These are phyloP conservation scores for Chondrus crispus DNA, from an alignment of 23 red algal species.

Conservation along the genomic window DNA sequence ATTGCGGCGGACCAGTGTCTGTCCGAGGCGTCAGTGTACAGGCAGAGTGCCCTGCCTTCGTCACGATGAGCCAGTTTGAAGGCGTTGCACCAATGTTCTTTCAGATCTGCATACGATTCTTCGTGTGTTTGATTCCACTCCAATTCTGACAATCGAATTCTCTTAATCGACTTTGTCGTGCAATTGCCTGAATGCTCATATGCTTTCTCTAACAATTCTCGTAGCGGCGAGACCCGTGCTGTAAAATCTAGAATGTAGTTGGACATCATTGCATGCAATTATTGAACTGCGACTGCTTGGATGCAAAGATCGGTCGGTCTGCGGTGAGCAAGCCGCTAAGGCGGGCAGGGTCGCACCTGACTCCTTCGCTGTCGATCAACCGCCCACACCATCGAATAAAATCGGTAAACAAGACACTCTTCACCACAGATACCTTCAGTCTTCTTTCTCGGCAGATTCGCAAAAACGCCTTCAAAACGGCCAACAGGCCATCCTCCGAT, in stretches of 20 bases:
- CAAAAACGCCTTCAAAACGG: conserved; percentile 8
- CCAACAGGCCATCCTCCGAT: neutral
- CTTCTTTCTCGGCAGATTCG: neutral
- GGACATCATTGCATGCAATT: neutral
- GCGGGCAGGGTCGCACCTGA: neutral
- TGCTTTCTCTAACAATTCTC: neutral
- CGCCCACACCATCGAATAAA: conserved; percentile 15
- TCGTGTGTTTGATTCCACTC: neutral
- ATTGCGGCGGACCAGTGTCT: neutral
- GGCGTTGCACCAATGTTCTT: neutral
- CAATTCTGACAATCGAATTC: neutral
- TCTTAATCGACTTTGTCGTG: neutral
- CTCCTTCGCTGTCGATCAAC: neutral
- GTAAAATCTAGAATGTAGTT: neutral
- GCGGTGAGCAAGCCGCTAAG: neutral
- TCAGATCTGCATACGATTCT: neutral
- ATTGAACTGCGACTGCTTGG: neutral
- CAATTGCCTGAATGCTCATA: neutral
- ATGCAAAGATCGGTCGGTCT: neutral
- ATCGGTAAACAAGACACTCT: neutral
- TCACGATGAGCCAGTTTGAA: neutral
- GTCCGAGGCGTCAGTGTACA: conserved; percentile 1
- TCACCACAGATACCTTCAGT: neutral
- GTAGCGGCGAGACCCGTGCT: neutral
- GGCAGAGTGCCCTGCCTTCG: neutral